Evolutionary conservation across 176 grass and related monocot species (phyloP).

Genomic region (Echinochloa phyllopogon): DNA sequence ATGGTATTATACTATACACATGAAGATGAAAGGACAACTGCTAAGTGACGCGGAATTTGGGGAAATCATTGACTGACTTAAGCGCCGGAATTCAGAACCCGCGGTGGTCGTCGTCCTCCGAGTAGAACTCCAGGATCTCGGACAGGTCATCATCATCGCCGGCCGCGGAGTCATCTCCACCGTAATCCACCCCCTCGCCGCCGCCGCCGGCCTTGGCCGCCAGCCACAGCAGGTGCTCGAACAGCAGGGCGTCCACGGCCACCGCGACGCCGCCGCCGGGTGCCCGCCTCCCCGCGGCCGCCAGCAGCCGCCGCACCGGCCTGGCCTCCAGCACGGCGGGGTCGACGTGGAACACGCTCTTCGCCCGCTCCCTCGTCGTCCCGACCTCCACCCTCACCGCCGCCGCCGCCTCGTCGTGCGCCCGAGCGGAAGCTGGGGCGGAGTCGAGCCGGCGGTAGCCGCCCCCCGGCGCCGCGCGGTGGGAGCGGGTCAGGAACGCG

Average conservation of each 20-base stretch:
- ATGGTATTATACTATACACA: neutral
- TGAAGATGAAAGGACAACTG: neutral
- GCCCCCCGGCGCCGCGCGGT: neutral
- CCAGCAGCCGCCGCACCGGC: conserved; percentile 59
- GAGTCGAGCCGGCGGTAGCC: conserved; percentile 44
- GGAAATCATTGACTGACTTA: neutral
- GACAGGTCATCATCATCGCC: conserved; percentile 47
- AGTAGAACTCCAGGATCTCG: conserved; percentile 89
- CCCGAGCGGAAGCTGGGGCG: neutral
- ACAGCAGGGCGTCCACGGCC: conserved; percentile 66
- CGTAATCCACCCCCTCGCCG: neutral
- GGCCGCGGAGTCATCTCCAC: neutral
- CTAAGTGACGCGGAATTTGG: neutral
- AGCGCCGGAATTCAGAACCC: neutral
- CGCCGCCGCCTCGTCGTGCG: neutral
- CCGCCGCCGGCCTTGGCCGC: neutral
- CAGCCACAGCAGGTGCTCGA: conserved; percentile 82
- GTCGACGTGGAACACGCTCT: conserved; percentile 71
- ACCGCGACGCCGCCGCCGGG: conserved; percentile 41
- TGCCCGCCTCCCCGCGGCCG: conserved; percentile 39
- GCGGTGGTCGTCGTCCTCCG: conserved; percentile 38
- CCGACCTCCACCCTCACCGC: conserved; percentile 80
- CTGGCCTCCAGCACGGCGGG: conserved; percentile 60
- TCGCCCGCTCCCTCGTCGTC: conserved; percentile 37
- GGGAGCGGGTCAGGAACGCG: conserved; percentile 57